Evolutionary conservation across 495 filamentous ascomycete species (phyloP), one percentile per base, ranked within the genome.

Genomic region (Lophiotrema nucula): DNA sequence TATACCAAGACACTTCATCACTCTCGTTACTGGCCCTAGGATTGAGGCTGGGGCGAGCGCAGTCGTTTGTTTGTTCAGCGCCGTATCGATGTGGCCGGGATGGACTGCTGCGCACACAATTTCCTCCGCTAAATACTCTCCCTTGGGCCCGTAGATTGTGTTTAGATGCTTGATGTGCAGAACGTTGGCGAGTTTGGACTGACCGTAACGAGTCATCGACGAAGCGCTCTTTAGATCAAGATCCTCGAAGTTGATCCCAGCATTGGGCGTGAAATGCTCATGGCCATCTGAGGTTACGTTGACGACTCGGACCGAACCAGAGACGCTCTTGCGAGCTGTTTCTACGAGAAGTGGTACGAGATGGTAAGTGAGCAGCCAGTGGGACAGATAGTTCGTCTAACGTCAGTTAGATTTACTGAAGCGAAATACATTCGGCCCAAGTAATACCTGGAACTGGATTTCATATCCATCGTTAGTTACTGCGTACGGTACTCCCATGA

Each of bases 361-460:
- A 26, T 73, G 67, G 11, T 69, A 53, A 15, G 73, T 72, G 0
- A 80, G 65, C n/a, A 77, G 21, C 51, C 69, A 75, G 58, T 76
- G 76, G n/a, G 70, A 58, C 19, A 76, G 67, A 53, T 77, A 73
- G 42, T 76, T 79, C 41, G 74, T 77, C 57, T 77, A n/a, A n/a
- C n/a, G n/a, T n/a, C n/a, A n/a, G n/a, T n/a, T n/a, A n/a, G n/a
- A n/a, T n/a, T n/a, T n/a, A n/a, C n/a, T n/a, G n/a, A n/a, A n/a
- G n/a, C n/a, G n/a, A n/a, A n/a, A n/a, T n/a, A n/a, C n/a, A n/a
- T n/a, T n/a, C n/a, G n/a, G n/a, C n/a, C n/a, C n/a, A n/a, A n/a
- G n/a, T n/a, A n/a, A n/a, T n/a, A n/a, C n/a, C n/a, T n/a, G 67
- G 62, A 64, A 74, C 26, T 70, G 69, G 1, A 58, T 49, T 42